A percentile compares a stretch with the other conserved stretches of the same genome.
Evolutionary conservation across 2,329 filamentous ascomycete species (phyloP).

Genomic region (Xylariaceae sp.): DNA sequence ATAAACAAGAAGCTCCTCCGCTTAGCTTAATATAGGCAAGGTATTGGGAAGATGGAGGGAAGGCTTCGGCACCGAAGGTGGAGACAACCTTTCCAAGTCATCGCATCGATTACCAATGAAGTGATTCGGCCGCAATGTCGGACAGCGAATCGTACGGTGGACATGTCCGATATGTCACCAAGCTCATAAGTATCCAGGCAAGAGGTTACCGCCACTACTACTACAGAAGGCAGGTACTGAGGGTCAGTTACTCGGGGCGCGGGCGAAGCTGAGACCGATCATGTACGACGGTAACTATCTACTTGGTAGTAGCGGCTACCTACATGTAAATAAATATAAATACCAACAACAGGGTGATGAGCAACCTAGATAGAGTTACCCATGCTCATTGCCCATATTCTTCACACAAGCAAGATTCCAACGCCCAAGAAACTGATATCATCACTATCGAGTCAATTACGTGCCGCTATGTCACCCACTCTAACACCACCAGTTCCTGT

Average conservation of each 20-base stretch:
- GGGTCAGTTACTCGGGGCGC: background rate
- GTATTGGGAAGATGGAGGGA: too few species aligned
- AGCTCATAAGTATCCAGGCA: background rate
- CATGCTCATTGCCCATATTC: background rate
- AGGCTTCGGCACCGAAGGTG: conserved; percentile 21
- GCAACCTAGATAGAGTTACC: too few species aligned
- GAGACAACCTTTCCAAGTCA: background rate
- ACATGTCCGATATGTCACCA: conserved; percentile 15
- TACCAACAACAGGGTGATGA: too few species aligned
- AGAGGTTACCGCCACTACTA: too few species aligned
- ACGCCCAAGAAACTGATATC: too few species aligned
- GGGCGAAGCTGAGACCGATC: background rate
- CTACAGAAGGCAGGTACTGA: too few species aligned
- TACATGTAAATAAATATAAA: too few species aligned
- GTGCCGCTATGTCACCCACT: conserved; percentile 11
- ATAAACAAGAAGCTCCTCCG: too few species aligned
- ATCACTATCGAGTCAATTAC: too few species aligned
- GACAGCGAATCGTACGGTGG: background rate
- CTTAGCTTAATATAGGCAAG: too few species aligned
- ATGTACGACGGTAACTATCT: background rate
- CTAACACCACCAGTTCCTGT: conserved; percentile 20
- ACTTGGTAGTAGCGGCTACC: too few species aligned
- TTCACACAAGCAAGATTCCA: too few species aligned
- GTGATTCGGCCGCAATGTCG: conserved; percentile 6
- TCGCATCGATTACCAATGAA: background rate